Percentiles rank a stretch among this genome's conserved stretches.
phyloP scores from a whole-genome alignment of 257 asterid genomes.

The Solanum arcanum region DNA sequence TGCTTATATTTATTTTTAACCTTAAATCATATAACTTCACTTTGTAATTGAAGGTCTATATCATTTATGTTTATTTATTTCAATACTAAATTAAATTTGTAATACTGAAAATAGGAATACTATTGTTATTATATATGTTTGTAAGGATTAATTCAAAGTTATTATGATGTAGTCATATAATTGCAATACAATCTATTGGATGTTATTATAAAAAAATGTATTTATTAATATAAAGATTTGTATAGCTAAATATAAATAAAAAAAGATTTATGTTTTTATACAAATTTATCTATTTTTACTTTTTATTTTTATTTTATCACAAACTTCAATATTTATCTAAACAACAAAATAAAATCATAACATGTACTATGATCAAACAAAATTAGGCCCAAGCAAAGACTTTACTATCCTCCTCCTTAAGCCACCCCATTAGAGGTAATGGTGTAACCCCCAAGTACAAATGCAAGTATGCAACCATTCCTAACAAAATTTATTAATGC shows the following conservation, averaged over 20 bases:
- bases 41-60: too few relatives aligned
- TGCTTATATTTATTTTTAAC: rapidly evolving
- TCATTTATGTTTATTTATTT: too few relatives aligned
- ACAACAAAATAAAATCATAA: too few relatives aligned
- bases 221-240: not conserved
- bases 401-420: not conserved
- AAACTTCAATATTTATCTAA: not conserved
- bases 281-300: too few relatives aligned
- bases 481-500: not conserved
- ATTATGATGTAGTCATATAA: not conserved
- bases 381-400: not conserved
- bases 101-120: too few relatives aligned
- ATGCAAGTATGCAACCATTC: not conserved
- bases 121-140: too few relatives aligned
- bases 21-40: too few relatives aligned
- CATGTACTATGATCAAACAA: too few relatives aligned
- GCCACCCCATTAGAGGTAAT: not conserved
- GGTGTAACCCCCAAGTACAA: not conserved
- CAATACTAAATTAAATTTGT: too few relatives aligned
- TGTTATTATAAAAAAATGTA: not conserved
- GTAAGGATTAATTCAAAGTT: too few relatives aligned
- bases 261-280: not conserved
- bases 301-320: not conserved
- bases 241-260: not conserved
- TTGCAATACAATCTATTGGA: not conserved